A percentile compares a stretch with the other conserved stretches of the same genome.
Evolutionary conservation across 306 rosid species (phyloP).

Genomic region (Begonia fuchsioides): DNA sequence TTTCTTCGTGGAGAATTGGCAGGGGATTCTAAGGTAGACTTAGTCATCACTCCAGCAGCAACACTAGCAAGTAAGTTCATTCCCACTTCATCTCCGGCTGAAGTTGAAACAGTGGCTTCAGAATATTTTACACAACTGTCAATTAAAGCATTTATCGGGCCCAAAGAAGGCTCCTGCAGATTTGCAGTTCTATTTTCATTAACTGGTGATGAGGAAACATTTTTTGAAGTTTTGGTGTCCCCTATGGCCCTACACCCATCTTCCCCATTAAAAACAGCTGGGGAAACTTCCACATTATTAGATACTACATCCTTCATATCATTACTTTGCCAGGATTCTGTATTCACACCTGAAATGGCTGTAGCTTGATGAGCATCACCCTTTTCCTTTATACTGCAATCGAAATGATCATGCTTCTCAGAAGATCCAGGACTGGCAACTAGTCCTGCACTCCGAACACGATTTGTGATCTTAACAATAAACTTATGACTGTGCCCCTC

Average conservation of each 20-base stretch:
- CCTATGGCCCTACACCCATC: conserved; percentile 29
- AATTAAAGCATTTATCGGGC: conserved; percentile 68
- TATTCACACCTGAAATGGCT: conserved; percentile 22
- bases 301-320: conserved; percentile 25
- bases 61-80: conserved; percentile 84
- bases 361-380: conserved; percentile 31
- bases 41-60: conserved; percentile 70
- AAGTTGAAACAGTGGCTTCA: conserved; percentile 38
- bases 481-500: conserved; percentile 46
- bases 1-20: conserved; percentile 40
- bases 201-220: conserved; percentile 29
- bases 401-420: conserved; percentile 48
- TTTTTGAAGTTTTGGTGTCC: conserved; percentile 29
- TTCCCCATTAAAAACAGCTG: conserved; percentile 21
- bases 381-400: conserved; percentile 33
- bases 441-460: conserved; percentile 53
- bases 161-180: conserved; percentile 46
- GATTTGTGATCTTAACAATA: conserved; percentile 54
- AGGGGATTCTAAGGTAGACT: conserved; percentile 50
- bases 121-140: conserved; percentile 76
- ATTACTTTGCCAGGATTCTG: conserved; percentile 36
- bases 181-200: conserved; percentile 40
- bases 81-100: conserved; percentile 57
- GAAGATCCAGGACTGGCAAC: conserved; percentile 41
- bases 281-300: conserved; percentile 49